phyloP scores from a whole-genome alignment of 2,329 filamentous ascomycete species.

The Pseudophaeomoniella oleicola region DNA sequence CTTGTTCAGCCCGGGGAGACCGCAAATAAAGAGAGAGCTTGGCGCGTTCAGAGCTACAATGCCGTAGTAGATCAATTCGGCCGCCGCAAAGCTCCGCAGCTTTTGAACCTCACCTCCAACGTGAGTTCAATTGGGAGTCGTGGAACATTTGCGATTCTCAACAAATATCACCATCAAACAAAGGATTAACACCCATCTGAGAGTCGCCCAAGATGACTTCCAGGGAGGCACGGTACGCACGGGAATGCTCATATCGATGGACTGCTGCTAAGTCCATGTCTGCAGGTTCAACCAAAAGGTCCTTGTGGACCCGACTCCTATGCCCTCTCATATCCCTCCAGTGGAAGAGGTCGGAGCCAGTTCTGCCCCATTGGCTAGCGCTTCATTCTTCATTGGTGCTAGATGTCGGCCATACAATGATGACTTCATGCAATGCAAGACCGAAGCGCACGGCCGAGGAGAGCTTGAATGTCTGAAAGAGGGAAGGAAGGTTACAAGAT shows the following conservation, averaged over 20 bases:
- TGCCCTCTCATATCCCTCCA: slow-evolving; percentile 80
- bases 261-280: no score
- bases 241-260: no score
- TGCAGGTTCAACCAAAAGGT: slow-evolving; percentile 82
- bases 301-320: slow-evolving; percentile 90
- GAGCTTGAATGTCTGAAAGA: slow-evolving; percentile 94
- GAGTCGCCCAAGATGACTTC: neutral
- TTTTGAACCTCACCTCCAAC: neutral
- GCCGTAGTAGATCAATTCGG: no score
- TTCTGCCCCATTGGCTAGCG: slow-evolving; percentile 81
- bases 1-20: no score
- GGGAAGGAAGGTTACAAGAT: slow-evolving; percentile 89
- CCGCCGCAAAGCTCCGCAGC: neutral
- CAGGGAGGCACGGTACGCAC: neutral
- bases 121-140: neutral
- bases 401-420: slow-evolving; percentile 93
- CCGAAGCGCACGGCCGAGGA: slow-evolving; percentile 74
- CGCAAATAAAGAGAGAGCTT: no score
- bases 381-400: slow-evolving; percentile 92
- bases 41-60: no score
- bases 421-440: slow-evolving; percentile 99
- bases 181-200: no score
- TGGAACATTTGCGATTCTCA: no score
- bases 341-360: slow-evolving; percentile 88
- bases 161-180: no score